phyloP scores from a whole-genome alignment of 768 basidiomycete species.

The Rhodotorula kratochvilovae region DNA sequence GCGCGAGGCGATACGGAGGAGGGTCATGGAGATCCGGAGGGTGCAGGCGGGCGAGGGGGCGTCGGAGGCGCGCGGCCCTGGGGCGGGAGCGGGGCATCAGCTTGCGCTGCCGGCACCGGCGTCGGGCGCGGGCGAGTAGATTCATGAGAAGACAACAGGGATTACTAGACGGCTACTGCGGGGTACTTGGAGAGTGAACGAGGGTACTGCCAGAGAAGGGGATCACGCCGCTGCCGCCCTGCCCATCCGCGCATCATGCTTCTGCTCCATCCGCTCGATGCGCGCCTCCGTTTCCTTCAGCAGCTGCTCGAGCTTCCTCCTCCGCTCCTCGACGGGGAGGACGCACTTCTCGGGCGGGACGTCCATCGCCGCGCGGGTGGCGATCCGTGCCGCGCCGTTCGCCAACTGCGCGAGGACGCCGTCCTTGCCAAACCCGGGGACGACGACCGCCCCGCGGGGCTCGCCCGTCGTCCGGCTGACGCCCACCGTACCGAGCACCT shows the following conservation, averaged over 20 bases:
- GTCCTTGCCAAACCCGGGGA: conserved; percentile 15
- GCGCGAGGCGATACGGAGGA: conserved; percentile 19
- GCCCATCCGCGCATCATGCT: background rate
- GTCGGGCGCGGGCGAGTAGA: background rate
- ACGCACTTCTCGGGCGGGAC: background rate
- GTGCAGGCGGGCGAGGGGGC: no score
- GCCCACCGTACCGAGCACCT: background rate
- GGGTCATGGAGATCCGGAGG: conserved; percentile 13
- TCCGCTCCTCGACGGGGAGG: conserved; percentile 15
- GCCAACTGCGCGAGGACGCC: conserved; percentile 8
- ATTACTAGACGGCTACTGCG: background rate
- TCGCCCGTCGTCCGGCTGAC: conserved; percentile 7
- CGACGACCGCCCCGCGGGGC: background rate
- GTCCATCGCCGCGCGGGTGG: conserved; percentile 3
- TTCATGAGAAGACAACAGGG: background rate
- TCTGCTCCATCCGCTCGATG: conserved; percentile 6
- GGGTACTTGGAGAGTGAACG: background rate
- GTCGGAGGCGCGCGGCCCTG: conserved; percentile 4
- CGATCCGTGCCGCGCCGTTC: conserved; percentile 10
- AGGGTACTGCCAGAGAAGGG: background rate
- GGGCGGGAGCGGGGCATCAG: conserved; percentile 21
- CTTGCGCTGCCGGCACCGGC: conserved; percentile 20
- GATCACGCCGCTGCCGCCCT: no score
- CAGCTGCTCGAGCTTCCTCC: conserved; percentile 6
- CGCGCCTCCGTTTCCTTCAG: background rate